These are phyloP conservation scores for Glycyrrhiza uralensis DNA, from an alignment of 306 rosid species.

Conservation along the genomic window DNA sequence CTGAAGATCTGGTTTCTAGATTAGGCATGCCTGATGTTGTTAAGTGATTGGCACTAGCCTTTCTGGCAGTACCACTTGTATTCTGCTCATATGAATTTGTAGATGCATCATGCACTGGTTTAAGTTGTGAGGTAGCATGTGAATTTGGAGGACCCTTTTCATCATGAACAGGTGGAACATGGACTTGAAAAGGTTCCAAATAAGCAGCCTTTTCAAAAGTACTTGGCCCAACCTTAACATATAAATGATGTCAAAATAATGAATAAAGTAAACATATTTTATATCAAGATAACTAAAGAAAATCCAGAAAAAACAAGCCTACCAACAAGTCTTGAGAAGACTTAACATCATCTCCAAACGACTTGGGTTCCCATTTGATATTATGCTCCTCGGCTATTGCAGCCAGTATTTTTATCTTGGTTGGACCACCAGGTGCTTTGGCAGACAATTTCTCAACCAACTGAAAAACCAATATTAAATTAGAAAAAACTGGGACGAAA, in stretches of 20 bases:
- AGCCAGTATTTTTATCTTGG: slow-evolving; percentile 67
- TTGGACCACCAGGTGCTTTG: slow-evolving; percentile 90
- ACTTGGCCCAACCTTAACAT: slow-evolving; percentile 64
- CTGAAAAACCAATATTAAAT: slow-evolving; percentile 45
- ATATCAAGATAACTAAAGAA: slow-evolving; percentile 20
- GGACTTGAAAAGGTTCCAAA: slow-evolving; percentile 50
- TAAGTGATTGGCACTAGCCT: slow-evolving; percentile 26
- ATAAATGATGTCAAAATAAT: slow-evolving; percentile 14
- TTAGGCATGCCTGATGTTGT: slow-evolving; percentile 34
- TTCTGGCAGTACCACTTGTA: slow-evolving; percentile 34
- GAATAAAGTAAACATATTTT: neutral
- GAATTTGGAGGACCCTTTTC: slow-evolving; percentile 43
- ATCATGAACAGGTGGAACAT: slow-evolving; percentile 44
- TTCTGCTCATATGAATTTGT: slow-evolving; percentile 34
- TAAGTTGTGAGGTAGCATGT: slow-evolving; percentile 37
- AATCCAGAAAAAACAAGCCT: slow-evolving; percentile 19
- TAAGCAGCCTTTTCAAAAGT: slow-evolving; percentile 47
- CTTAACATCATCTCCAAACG: slow-evolving; percentile 55
- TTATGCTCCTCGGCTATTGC: slow-evolving; percentile 90
- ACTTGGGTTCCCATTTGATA: slow-evolving; percentile 82
- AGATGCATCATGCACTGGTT: slow-evolving; percentile 35
- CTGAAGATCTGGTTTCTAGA: slow-evolving; percentile 53
- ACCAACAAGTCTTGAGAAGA: slow-evolving; percentile 69
- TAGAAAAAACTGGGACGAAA: slow-evolving; percentile 3
- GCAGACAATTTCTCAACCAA: slow-evolving; percentile 90